A percentile compares a stretch with the other conserved stretches of the same genome.
Conservation (phyloP, 83 land plant genomes). For the Thuja plicata region DNA sequence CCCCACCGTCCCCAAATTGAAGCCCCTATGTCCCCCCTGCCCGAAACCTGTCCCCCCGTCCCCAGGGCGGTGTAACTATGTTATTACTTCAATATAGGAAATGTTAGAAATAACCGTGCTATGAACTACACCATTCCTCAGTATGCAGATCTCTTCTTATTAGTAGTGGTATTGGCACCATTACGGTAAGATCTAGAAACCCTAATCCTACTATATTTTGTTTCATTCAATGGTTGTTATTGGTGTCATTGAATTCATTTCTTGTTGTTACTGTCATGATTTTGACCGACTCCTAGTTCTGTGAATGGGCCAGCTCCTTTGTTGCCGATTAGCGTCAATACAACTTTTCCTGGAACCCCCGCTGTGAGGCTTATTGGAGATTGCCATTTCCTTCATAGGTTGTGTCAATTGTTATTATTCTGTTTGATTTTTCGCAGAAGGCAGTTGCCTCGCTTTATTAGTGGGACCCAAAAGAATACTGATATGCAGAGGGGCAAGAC, state of each 20-base stretch:
- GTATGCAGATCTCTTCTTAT: background rate
- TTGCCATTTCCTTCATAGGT: slow-evolving; percentile 94
- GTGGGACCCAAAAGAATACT: slow-evolving; percentile 38
- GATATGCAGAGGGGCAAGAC: slow-evolving; percentile 45
- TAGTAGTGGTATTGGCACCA: background rate
- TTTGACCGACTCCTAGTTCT: slow-evolving; percentile 36
- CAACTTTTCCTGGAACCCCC: slow-evolving; percentile 98
- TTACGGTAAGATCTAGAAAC: background rate
- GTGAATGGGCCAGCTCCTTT: slow-evolving; percentile 61
- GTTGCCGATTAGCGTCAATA: slow-evolving; percentile 84
- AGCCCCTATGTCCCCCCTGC: no score
- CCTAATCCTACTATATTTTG: no score
- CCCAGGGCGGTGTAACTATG: no score
- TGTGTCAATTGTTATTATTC: slow-evolving; percentile 93
- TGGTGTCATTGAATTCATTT: no score
- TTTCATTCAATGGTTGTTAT: no score
- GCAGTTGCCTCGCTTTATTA: slow-evolving; percentile 65
- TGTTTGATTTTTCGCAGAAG: slow-evolving; percentile 87
- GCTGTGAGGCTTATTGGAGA: slow-evolving; percentile 98
- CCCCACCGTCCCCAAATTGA: no score
- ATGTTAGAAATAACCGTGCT: background rate
- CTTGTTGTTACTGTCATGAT: no score
- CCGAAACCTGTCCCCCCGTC: no score
- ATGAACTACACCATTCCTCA: background rate
- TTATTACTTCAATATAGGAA: background rate